Base-by-base conservation (phyloP, 495 filamentous ascomycete genomes). In the Glutinoglossum americanum region DNA sequence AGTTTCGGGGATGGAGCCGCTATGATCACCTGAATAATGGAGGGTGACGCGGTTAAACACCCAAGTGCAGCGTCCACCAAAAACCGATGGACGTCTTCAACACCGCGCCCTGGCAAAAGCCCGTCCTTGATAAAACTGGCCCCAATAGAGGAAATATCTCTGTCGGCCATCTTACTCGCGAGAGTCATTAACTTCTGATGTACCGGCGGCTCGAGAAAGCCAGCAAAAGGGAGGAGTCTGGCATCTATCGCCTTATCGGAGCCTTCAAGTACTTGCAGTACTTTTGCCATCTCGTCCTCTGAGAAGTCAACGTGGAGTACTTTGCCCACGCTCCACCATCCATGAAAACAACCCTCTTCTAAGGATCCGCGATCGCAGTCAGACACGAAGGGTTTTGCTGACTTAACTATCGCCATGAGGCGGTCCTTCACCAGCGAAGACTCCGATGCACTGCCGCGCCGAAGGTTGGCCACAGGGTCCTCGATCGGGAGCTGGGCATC, bases 221-320 rank as follows among this genome's bases (percentile, higher is more conserved):
- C 44, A n/a, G 17, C 13, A 15, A 5, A 57, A 9, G 28, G 37
- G 48, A 35, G 1, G 33, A 57, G 19, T 6, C 30, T 41, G 2
- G 30, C 30, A 19, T 17, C 25, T 21, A 25, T 15, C 3, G 3
- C 25, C 32, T 15, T 23, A 26, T 19, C 21, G 54, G 23, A 21
- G 23, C 13, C 7, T 41, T 33, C 21, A 30, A 59, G 0, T 17
- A 25, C 51, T 33, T 21, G 26, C 32, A 58, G 9, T 1, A 59
- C 44, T 1, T 49, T 51, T 10, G 26, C 19, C 19, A 55, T 55
- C 39, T 59, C 57, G 10, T 35, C 27, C 17, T 32, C 11, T 19
- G 57, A 54, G 19, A 59, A 59, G 56, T 59, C 57, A 19, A 39
- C 57, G 37, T 59, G 49, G 19, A 59, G 15, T 0, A 58, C 23